Evolutionary conservation across 345 rosid genomes (phyloP), one percentile per base, ranked within the genome.

Genomic region (Populus davidiana): DNA sequence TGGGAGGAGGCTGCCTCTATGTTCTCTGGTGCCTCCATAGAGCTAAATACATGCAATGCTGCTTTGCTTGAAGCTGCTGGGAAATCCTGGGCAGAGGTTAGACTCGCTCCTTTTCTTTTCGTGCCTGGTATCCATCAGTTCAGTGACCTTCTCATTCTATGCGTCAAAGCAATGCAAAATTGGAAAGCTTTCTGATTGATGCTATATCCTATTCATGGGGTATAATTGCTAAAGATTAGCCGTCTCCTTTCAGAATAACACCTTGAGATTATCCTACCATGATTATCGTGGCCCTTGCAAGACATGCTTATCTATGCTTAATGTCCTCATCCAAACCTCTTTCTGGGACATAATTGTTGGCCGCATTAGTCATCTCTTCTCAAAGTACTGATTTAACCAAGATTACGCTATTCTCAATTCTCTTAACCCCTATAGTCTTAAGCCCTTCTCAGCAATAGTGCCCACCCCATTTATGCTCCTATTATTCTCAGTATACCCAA

Each of bases 1-100:
- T 95, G 99, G 99, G 99, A 95, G 85, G 99, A 95, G 84, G 99
- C 98, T 12, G 98, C 99, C 35, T 95, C 97, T 25, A 79, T 91
- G 89, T 85, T 95, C 71, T 78, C 90, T 29, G 99, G 97, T 72
- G 88, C 88, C 72, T 86, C 89, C 18, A 74, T 95, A 41, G 93
- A 92, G 85, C 84, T 95, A 77, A 89, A 95, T 86, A 88, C 99
- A 8, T 92, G 99, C 86, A 93, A 95, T 83, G 98, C 99, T 83
- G 99, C 99, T 82, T 88, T 95, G 88, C 98, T 95, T 77, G 92
- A 91, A 77, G 94, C 99, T 70, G 72, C 86, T 75, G 99, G 99
- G 79, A 87, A 86, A 79, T 86, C 98, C 67, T 95, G 99, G 98
- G 92, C 88, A 87, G 98, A 93, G 90, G 99, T 95, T 71, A 50